phyloP scores from a whole-genome alignment of 2,329 filamentous ascomycete species.

The Bisporella sp. region DNA sequence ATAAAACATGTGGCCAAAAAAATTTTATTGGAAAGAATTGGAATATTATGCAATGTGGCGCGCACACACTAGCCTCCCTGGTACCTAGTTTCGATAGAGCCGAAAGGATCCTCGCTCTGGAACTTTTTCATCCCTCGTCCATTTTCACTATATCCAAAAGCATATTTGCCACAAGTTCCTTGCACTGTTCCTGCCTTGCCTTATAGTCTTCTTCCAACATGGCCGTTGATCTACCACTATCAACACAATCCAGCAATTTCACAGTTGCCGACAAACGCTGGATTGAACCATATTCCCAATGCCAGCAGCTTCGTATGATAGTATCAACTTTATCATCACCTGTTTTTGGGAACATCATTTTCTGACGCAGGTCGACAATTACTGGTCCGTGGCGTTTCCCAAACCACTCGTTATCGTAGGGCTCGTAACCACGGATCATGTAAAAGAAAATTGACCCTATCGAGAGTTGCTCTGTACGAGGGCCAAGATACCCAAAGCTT shows the following conservation, averaged over 20 bases:
- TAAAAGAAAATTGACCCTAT: constrained; percentile 6
- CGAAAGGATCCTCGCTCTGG: too few species aligned
- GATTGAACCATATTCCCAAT: constrained; percentile 1
- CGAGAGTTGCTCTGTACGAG: constrained; percentile 6
- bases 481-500: constrained; percentile 1
- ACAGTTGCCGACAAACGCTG: background rate
- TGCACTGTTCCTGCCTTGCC: constrained; percentile 1
- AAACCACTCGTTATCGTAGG: constrained; percentile 2
- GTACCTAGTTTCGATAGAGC: too few species aligned
- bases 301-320: constrained; percentile 8
- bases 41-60: too few species aligned
- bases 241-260: background rate
- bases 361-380: constrained; percentile 5
- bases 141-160: background rate
- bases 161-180: constrained; percentile 1
- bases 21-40: too few species aligned
- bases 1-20: too few species aligned
- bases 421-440: constrained; percentile 3
- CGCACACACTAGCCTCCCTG: too few species aligned
- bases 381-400: constrained; percentile 3
- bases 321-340: constrained; percentile 1
- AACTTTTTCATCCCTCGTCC: too few species aligned
- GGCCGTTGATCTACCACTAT: constrained; percentile 1
- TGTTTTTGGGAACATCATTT: constrained; percentile 5
- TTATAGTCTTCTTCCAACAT: constrained; percentile 2